Evolutionary conservation across 2,329 filamentous ascomycete genomes (phyloP).

Genomic region (Didymellaceae sp.): DNA sequence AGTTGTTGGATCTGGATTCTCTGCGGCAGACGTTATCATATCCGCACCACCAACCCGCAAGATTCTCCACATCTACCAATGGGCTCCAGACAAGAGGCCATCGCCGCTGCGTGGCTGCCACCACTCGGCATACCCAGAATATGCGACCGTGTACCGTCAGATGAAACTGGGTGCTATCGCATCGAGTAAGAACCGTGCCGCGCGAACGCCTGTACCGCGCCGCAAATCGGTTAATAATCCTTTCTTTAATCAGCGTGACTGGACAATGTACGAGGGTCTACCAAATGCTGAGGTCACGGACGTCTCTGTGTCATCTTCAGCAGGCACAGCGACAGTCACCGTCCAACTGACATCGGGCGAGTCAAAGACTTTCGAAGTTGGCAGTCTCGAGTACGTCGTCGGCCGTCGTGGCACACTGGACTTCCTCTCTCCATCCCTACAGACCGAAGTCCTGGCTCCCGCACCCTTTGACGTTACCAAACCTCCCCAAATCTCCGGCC

Average conservation of each 20-base stretch:
- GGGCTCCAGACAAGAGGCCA: constrained; percentile 62
- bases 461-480: constrained; percentile 8
- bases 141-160: constrained; percentile 64
- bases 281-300: constrained; percentile 60
- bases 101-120: constrained; percentile 66
- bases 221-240: constrained; percentile 49
- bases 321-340: constrained; percentile 44
- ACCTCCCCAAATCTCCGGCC: constrained; percentile 54
- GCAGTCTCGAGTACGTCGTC: constrained; percentile 61
- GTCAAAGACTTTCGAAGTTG: constrained; percentile 54
- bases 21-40: constrained; percentile 66
- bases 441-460: constrained; percentile 54
- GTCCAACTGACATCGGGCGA: constrained; percentile 54
- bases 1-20: constrained; percentile 67
- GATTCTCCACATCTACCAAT: constrained; percentile 66
- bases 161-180: constrained; percentile 61
- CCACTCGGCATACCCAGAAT: constrained; percentile 67
- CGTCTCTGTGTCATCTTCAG: constrained; percentile 28
- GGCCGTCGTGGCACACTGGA: constrained; percentile 62
- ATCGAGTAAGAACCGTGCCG: constrained; percentile 24
- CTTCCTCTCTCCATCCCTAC: constrained; percentile 58
- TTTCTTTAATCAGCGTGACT: constrained; percentile 57
- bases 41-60: constrained; percentile 58
- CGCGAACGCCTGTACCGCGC: constrained; percentile 33
- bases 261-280: constrained; percentile 62